phyloP scores from a whole-genome alignment of 2,329 filamentous ascomycete genomes.

The Laburnicola sp. region DNA sequence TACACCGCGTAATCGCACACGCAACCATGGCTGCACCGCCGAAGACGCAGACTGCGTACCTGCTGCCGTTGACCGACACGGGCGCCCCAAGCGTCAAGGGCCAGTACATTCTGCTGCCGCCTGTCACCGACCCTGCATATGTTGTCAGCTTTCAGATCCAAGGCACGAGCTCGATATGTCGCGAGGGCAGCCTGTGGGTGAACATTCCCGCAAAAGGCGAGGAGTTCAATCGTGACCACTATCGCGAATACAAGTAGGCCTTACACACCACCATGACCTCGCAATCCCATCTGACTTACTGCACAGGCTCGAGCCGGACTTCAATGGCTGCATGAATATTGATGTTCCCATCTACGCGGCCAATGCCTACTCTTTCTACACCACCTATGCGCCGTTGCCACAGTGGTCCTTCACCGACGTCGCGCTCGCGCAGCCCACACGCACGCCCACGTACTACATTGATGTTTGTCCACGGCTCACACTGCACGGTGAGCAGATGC shows the following conservation, averaged over 20 bases:
- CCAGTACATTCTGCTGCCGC: constrained; percentile 88
- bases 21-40: constrained; percentile 30
- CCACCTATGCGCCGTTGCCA: constrained; percentile 85
- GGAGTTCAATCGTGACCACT: constrained; percentile 75
- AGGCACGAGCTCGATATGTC: constrained; percentile 92
- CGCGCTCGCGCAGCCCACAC: constrained; percentile 59
- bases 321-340: constrained; percentile 88
- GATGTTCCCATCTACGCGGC: constrained; percentile 81
- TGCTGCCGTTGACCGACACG: constrained; percentile 88
- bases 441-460: constrained; percentile 83
- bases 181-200: constrained; percentile 92
- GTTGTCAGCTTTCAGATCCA: constrained; percentile 86
- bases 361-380: constrained; percentile 93
- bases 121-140: constrained; percentile 72
- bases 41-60: constrained; percentile 63
- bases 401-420: constrained; percentile 66
- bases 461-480: constrained; percentile 84
- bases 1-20: constrained; percentile 13
- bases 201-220: constrained; percentile 82
- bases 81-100: constrained; percentile 87
- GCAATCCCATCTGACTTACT: constrained; percentile 16
- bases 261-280: constrained; percentile 9
- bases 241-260: constrained; percentile 84
- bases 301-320: constrained; percentile 79
- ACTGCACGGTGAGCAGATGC: constrained; percentile 73